phyloP scores from a whole-genome alignment of 2,329 filamentous ascomycete genomes.

The Didymella lethalis region DNA sequence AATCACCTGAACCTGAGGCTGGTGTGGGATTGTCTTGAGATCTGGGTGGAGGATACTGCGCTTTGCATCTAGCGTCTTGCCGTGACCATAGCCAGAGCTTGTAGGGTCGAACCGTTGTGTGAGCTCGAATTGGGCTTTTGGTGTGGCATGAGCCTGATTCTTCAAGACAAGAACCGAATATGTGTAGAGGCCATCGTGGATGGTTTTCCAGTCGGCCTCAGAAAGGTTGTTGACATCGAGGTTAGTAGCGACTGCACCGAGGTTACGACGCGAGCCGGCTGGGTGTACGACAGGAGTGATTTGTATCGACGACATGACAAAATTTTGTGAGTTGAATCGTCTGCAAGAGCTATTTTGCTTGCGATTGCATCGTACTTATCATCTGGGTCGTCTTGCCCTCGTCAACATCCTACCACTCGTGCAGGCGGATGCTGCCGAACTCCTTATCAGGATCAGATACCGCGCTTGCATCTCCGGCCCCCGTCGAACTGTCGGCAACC shows the following conservation, averaged over 20 bases:
- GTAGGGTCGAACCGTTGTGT: constrained; percentile 76
- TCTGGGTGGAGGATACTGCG: constrained; percentile 76
- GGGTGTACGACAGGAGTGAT: constrained; percentile 18
- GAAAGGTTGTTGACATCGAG: constrained; percentile 23
- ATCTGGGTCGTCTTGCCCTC: background rate
- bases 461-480: constrained; percentile 9
- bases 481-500: constrained; percentile 1
- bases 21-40: constrained; percentile 79
- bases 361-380: constrained; percentile 12
- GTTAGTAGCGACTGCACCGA: constrained; percentile 24
- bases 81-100: constrained; percentile 74
- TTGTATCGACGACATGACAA: constrained; percentile 22
- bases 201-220: constrained; percentile 64
- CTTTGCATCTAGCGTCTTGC: constrained; percentile 74
- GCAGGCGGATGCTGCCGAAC: constrained; percentile 15
- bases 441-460: constrained; percentile 17
- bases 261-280: constrained; percentile 14
- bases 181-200: constrained; percentile 71
- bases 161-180: constrained; percentile 77
- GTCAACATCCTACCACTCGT: background rate
- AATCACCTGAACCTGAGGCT: constrained; percentile 82
- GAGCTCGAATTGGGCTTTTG: constrained; percentile 76
- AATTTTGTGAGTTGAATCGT: background rate
- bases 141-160: constrained; percentile 68
- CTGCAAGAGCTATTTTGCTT: background rate